Percentiles rank a stretch among this genome's conserved stretches.
phyloP scores from a whole-genome alignment of 2,329 filamentous ascomycete genomes.

The Nothophoma quercina region DNA sequence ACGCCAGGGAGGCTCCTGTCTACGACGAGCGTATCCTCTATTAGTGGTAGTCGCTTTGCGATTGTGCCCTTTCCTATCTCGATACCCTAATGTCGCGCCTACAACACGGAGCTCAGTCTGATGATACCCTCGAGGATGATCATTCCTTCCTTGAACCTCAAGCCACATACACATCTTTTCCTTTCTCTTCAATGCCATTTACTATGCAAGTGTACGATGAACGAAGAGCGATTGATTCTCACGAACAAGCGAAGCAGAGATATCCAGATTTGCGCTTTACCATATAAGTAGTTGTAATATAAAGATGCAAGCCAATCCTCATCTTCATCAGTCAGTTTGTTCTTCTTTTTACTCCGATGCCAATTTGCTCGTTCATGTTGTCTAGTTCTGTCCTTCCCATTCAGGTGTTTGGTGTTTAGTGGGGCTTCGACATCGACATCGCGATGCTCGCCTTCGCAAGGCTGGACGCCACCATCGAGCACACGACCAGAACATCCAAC shows the following conservation, averaged over 20 bases:
- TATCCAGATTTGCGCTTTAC: conserved; percentile 17
- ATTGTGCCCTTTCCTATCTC: not conserved
- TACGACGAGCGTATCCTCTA: conserved; percentile 50
- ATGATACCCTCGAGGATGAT: conserved; percentile 11
- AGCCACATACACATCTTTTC: conserved; percentile 3
- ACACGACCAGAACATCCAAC: not conserved
- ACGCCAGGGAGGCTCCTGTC: conserved; percentile 53
- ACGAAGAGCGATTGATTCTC: conserved; percentile 1
- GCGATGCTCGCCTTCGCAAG: conserved; percentile 2
- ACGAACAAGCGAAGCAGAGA: conserved; percentile 15
- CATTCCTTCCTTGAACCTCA: not conserved
- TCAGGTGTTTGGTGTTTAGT: no score
- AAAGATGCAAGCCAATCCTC: not conserved
- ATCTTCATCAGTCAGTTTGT: not conserved
- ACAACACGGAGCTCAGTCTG: conserved; percentile 6
- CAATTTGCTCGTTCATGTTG: no score
- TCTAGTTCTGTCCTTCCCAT: no score
- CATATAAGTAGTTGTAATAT: conserved; percentile 15
- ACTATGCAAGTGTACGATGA: conserved; percentile 8
- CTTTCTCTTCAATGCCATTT: conserved; percentile 11
- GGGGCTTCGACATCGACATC: no score
- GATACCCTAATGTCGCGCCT: not conserved
- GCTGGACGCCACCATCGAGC: not conserved
- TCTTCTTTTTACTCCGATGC: not conserved
- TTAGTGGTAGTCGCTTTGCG: conserved; percentile 23